Percentiles rank a stretch among this genome's conserved stretches.
phyloP scores from a whole-genome alignment of 495 filamentous ascomycete genomes.

The Podospora fimiseda region DNA sequence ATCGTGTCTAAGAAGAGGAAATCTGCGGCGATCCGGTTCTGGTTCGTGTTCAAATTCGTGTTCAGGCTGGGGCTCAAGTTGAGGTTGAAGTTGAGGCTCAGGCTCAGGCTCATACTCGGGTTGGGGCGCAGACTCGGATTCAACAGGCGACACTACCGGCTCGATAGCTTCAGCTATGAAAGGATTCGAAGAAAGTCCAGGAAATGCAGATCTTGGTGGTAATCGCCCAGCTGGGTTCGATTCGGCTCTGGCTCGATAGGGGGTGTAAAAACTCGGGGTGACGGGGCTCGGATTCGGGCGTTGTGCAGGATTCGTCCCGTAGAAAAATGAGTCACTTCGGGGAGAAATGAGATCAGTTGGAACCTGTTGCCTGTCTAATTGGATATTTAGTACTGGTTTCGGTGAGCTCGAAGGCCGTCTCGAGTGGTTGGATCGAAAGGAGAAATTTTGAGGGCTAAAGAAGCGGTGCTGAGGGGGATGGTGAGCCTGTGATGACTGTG shows the following conservation, averaged over 20 bases:
- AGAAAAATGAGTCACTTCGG: slow-evolving; percentile 40
- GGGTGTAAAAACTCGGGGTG: slow-evolving; percentile 7
- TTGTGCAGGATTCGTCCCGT: slow-evolving; percentile 8
- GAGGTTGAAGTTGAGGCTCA: neutral
- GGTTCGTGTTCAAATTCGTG: slow-evolving; percentile 1
- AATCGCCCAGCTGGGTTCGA: slow-evolving; percentile 19
- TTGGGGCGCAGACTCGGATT: neutral
- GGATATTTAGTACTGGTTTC: slow-evolving; percentile 13
- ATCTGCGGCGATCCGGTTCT: slow-evolving; percentile 12
- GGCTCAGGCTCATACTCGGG: neutral
- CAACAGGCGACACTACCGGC: slow-evolving; percentile 2
- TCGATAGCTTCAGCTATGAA: slow-evolving; percentile 25
- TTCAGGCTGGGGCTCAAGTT: neutral
- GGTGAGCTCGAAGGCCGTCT: slow-evolving; percentile 13
- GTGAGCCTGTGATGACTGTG: slow-evolving; percentile 12
- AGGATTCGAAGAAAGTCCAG: slow-evolving; percentile 30
- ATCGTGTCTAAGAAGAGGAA: slow-evolving; percentile 27
- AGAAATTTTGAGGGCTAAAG: slow-evolving; percentile 14
- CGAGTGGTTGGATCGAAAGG: slow-evolving; percentile 6
- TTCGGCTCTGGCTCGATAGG: slow-evolving; percentile 21
- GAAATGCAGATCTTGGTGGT: slow-evolving; percentile 22
- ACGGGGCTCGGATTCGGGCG: slow-evolving; percentile 12
- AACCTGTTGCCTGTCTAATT: slow-evolving; percentile 8
- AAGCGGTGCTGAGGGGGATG: slow-evolving; percentile 15
- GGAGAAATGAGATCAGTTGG: slow-evolving; percentile 30